Conservation (phyloP, 1,284 basidiomycete genomes). For the Pseudozyma tsukubaensis region DNA sequence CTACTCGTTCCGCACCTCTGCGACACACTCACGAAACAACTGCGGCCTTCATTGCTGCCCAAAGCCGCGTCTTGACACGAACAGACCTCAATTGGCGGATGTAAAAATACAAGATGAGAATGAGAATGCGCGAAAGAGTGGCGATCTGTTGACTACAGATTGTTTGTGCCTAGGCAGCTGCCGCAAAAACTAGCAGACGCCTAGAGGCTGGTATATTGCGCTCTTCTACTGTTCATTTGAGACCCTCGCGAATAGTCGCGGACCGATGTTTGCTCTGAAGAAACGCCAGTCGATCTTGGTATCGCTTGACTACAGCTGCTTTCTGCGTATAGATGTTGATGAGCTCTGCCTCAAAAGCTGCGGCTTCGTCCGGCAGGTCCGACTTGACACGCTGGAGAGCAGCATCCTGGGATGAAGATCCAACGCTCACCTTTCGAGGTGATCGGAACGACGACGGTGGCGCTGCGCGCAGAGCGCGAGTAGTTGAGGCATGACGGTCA, state of each 20-base stretch:
- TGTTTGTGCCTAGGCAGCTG: not conserved
- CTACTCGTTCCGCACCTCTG: not conserved
- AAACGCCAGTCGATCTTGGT: slow-evolving; percentile 52
- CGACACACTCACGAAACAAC: not conserved
- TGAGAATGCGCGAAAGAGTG: too few relatives aligned
- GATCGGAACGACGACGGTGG: slow-evolving; percentile 37
- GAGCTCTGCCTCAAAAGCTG: slow-evolving; percentile 38
- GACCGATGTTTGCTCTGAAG: slow-evolving; percentile 54
- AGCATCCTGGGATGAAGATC: not conserved
- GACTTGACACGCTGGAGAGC: not conserved
- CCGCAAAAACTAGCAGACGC: not conserved
- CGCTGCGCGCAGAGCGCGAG: not conserved
- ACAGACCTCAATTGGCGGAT: not conserved
- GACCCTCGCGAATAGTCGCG: slow-evolving; percentile 54
- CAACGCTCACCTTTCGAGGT: not conserved
- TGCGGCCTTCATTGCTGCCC: not conserved
- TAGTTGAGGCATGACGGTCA: not conserved
- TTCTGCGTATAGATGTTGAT: slow-evolving; percentile 33
- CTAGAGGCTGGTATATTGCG: slow-evolving; percentile 6
- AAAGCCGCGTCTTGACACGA: not conserved
- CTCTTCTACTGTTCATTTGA: slow-evolving; percentile 27
- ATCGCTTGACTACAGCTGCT: slow-evolving; percentile 46
- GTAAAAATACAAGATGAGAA: slow-evolving; percentile 9
- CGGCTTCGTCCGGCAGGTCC: slow-evolving; percentile 4
- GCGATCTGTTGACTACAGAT: not conserved